Evolutionary conservation across 805 yeast species (phyloP).

Genomic region (Candida broadrunensis): DNA sequence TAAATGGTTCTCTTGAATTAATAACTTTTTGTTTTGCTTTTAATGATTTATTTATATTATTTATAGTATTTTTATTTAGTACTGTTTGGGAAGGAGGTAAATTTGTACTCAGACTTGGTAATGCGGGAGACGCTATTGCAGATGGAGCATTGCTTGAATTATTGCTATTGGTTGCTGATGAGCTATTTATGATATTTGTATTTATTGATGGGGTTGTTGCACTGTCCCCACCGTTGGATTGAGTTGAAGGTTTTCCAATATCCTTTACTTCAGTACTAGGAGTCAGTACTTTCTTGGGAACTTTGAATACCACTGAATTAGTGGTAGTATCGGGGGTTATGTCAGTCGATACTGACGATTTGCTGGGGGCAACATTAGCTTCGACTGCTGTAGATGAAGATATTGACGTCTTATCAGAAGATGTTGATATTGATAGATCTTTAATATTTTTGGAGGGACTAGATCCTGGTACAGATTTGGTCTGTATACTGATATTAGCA

Average conservation of each 20-base stretch:
- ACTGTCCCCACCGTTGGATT: not conserved
- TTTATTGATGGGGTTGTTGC: not conserved
- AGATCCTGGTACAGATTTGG: not conserved
- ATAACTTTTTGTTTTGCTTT: conserved; percentile 42
- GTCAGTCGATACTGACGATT: not conserved
- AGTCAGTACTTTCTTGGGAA: conserved; percentile 1
- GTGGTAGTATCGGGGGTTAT: conserved; percentile 1
- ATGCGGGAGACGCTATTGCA: not conserved
- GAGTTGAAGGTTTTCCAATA: not conserved
- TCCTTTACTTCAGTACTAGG: not conserved
- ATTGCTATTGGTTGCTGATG: not conserved
- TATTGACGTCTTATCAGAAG: not conserved
- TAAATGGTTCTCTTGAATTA: conserved; percentile 32
- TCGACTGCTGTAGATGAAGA: not conserved
- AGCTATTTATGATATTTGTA: not conserved
- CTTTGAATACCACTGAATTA: conserved; percentile 1
- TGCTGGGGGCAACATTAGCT: not conserved
- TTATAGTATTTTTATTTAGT: conserved; percentile 28
- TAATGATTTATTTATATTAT: conserved; percentile 40
- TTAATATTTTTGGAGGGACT: not conserved
- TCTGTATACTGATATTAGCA: no score
- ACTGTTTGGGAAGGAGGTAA: conserved; percentile 6
- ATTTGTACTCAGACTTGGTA: conserved; percentile 1
- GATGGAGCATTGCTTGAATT: not conserved
- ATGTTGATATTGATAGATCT: not conserved